Evolutionary conservation across 139 green algal genomes (phyloP).

Genomic region (Tetraselmis striata): DNA sequence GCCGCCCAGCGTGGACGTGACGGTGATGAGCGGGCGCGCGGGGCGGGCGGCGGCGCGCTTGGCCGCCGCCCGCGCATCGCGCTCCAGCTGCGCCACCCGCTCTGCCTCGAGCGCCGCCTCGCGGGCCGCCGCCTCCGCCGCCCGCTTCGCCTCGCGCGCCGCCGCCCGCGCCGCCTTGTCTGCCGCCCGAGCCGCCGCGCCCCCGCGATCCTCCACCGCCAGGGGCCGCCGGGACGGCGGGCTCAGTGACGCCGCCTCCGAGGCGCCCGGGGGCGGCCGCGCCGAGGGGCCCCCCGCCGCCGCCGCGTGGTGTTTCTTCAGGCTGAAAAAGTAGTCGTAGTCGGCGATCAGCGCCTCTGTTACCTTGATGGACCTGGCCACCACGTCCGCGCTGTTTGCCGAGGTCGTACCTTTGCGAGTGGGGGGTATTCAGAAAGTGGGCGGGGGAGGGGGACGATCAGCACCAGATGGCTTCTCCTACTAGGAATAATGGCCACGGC

Average conservation of each 20-base stretch:
- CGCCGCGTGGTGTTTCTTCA: background rate
- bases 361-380: background rate
- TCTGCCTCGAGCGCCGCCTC: background rate
- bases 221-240: background rate
- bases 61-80: background rate
- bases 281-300: too few species aligned
- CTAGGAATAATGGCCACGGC: too few species aligned
- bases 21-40: background rate
- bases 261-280: too few species aligned
- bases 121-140: background rate
- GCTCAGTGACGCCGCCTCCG: too few species aligned
- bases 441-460: too few species aligned
- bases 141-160: background rate
- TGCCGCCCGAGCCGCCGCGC: too few species aligned
- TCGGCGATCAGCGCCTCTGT: background rate
- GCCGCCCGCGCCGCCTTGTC: background rate
- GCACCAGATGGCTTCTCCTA: too few species aligned
- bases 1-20: background rate
- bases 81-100: background rate
- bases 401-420: background rate
- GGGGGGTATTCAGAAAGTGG: background rate
- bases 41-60: background rate
- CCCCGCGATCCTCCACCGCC: background rate
- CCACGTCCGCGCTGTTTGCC: background rate
- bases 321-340: background rate